phyloP scores from a whole-genome alignment of 208 protist genomes.

The Trypanosoma vivax region DNA sequence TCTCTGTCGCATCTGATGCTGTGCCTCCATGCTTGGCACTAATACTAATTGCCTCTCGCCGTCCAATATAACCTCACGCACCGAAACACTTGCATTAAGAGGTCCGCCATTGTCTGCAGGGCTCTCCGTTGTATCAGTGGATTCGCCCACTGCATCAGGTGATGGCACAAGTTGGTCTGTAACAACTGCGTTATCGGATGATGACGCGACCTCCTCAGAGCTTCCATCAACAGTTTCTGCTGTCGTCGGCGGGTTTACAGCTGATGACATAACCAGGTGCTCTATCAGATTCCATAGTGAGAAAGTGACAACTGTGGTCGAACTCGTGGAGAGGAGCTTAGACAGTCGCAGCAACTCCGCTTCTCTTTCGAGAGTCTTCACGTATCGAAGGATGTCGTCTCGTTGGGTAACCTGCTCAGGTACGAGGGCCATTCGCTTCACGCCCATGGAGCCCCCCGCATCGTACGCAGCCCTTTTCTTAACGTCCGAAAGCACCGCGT shows the following conservation, averaged over 20 bases:
- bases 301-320: slow-evolving; percentile 40
- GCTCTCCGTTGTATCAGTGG: background rate
- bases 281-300: slow-evolving; percentile 47
- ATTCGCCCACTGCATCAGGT: background rate
- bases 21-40: slow-evolving; percentile 37
- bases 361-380: slow-evolving; percentile 60
- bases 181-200: no score
- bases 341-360: slow-evolving; percentile 42
- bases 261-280: background rate
- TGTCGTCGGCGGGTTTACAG: background rate
- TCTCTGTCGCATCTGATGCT: slow-evolving; percentile 30
- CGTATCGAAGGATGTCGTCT: slow-evolving; percentile 48
- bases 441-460: slow-evolving; percentile 33
- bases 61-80: slow-evolving; percentile 48
- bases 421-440: slow-evolving; percentile 51
- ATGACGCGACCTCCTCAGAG: background rate
- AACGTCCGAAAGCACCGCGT: slow-evolving; percentile 68
- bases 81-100: slow-evolving; percentile 24
- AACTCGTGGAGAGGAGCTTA: slow-evolving; percentile 50
- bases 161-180: no score
- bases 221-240: background rate
- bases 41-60: slow-evolving; percentile 51
- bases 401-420: slow-evolving; percentile 26
- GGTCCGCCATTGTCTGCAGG: background rate
- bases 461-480: slow-evolving; percentile 76